Evolutionary conservation across 495 filamentous ascomycete species (phyloP).

Genomic region (Tuber calosporum): DNA sequence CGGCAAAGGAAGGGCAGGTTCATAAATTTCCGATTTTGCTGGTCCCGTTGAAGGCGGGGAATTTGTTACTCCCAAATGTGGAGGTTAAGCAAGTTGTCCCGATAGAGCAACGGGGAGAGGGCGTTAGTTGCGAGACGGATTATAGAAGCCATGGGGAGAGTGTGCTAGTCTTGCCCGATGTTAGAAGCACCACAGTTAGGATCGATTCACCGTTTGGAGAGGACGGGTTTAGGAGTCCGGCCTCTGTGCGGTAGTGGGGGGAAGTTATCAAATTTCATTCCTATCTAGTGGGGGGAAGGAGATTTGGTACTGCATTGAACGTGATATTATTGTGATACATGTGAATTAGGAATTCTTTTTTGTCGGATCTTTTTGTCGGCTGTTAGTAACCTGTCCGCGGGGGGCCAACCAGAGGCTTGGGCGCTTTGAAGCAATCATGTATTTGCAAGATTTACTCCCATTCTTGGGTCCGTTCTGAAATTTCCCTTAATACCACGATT

Average conservation of each 20-base stretch:
- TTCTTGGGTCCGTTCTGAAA: background rate
- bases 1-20: constrained; percentile 49
- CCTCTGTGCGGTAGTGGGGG: background rate
- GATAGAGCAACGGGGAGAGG: constrained; percentile 30
- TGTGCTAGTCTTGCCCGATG: constrained; percentile 66
- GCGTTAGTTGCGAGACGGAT: constrained; percentile 62
- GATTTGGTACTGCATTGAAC: background rate
- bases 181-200: constrained; percentile 49
- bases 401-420: background rate
- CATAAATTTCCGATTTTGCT: constrained; percentile 57
- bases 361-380: background rate
- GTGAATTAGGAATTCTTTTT: background rate
- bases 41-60: constrained; percentile 69
- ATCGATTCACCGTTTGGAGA: constrained; percentile 33
- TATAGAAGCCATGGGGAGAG: constrained; percentile 68
- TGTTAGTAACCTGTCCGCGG: background rate
- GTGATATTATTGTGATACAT: background rate
- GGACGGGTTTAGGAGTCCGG: constrained; percentile 29
- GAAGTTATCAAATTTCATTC: too few species aligned
- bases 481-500: background rate
- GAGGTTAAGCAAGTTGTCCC: constrained; percentile 55
- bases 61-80: constrained; percentile 64
- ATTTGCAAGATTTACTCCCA: background rate
- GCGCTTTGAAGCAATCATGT: background rate
- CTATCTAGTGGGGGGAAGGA: too few species aligned